These are phyloP conservation scores for Moesziomyces aphidis DNA, from an alignment of 1,284 basidiomycete species.

Conservation along the genomic window DNA sequence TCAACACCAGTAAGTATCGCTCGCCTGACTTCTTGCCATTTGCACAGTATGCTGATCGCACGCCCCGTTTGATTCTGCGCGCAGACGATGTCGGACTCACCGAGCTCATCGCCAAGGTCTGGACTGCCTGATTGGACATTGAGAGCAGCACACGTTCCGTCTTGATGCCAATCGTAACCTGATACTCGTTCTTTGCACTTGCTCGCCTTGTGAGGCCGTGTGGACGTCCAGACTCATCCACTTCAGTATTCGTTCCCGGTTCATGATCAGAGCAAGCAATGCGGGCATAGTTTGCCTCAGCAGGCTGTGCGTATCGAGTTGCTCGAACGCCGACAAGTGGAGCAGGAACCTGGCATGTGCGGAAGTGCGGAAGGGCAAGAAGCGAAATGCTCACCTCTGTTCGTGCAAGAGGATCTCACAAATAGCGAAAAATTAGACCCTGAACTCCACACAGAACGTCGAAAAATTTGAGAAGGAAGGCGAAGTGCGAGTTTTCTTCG, in stretches of 20 bases:
- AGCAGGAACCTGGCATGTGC: too few relatives aligned
- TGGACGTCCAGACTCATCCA: too few relatives aligned
- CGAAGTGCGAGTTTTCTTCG: slow-evolving; percentile 21
- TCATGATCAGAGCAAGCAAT: too few relatives aligned
- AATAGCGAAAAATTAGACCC: slow-evolving; percentile 9
- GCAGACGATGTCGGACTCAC: slow-evolving; percentile 85
- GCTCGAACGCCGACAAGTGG: too few relatives aligned
- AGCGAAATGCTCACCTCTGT: neutral
- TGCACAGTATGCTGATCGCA: slow-evolving; percentile 10
- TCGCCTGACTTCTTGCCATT: too few relatives aligned
- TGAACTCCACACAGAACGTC: slow-evolving; percentile 39
- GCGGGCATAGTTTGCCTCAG: too few relatives aligned
- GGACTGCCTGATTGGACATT: slow-evolving; percentile 73
- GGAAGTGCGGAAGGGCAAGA: too few relatives aligned
- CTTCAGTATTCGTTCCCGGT: too few relatives aligned
- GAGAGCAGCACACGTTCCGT: neutral
- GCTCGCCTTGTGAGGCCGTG: too few relatives aligned
- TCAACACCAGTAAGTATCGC: slow-evolving; percentile 62
- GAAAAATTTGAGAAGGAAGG: slow-evolving; percentile 24
- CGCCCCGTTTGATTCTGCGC: neutral
- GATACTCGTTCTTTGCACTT: too few relatives aligned
- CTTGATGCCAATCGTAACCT: slow-evolving; percentile 10
- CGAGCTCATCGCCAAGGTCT: slow-evolving; percentile 76
- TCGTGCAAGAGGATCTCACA: neutral
- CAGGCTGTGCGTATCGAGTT: too few relatives aligned